Evolutionary conservation across 2,329 filamentous ascomycete genomes (phyloP).

Genomic region (Fusarium nisikadoi): DNA sequence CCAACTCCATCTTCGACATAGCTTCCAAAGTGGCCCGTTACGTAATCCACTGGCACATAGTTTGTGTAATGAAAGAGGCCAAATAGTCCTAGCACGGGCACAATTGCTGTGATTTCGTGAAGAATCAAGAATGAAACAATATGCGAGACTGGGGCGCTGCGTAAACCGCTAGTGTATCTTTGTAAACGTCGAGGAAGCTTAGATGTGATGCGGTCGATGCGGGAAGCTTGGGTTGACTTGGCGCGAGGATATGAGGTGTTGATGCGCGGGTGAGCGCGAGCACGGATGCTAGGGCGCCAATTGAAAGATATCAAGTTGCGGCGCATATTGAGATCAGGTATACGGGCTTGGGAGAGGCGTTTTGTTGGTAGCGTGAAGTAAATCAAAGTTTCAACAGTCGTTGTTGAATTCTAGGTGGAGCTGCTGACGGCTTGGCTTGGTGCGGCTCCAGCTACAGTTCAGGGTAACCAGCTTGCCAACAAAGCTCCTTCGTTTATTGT

Average conservation of each 20-base stretch:
- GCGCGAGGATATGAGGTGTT: slow-evolving; percentile 22
- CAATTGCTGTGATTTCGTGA: slow-evolving; percentile 89
- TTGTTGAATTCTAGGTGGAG: slow-evolving; percentile 23
- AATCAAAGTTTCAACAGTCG: background rate
- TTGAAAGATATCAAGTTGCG: slow-evolving; percentile 35
- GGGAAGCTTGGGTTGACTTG: slow-evolving; percentile 49
- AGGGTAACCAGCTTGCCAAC: slow-evolving; percentile 18
- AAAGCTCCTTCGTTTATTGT: background rate
- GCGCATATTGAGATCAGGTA: slow-evolving; percentile 36
- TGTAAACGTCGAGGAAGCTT: slow-evolving; percentile 74
- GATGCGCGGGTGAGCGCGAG: slow-evolving; percentile 12
- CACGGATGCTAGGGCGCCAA: slow-evolving; percentile 36
- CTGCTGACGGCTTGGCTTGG: slow-evolving; percentile 11
- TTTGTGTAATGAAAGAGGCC: slow-evolving; percentile 82
- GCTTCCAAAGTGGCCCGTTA: slow-evolving; percentile 60
- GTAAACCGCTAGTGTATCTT: slow-evolving; percentile 75
- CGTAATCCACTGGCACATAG: slow-evolving; percentile 72
- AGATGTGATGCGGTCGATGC: slow-evolving; percentile 58
- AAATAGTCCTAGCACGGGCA: slow-evolving; percentile 80
- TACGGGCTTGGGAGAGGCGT: background rate
- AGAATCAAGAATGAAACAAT: slow-evolving; percentile 87
- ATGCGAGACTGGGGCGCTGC: slow-evolving; percentile 82
- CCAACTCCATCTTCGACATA: slow-evolving; percentile 72
- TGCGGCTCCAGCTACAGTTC: background rate
- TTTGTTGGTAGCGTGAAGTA: background rate